Percentiles rank a stretch among this genome's conserved stretches.
phyloP scores from a whole-genome alignment of 768 basidiomycete genomes.

The Rhizopogon sp. region DNA sequence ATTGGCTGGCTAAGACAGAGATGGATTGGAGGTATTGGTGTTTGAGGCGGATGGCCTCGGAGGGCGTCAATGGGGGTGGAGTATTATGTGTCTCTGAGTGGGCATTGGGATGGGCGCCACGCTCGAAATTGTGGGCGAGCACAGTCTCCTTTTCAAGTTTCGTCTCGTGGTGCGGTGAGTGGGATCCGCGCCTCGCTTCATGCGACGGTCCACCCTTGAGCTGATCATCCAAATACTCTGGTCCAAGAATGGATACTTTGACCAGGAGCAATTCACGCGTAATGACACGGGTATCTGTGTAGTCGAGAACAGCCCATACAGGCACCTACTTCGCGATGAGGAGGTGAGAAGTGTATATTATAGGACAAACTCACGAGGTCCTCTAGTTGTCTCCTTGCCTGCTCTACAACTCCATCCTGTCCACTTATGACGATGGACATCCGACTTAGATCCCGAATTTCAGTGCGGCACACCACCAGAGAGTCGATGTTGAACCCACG shows the following conservation, averaged over 20 bases:
- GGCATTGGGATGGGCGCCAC: conserved; percentile 37
- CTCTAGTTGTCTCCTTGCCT: conserved; percentile 92
- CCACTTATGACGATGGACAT: conserved; percentile 98
- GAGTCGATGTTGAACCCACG: conserved; percentile 99
- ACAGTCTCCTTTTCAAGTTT: conserved; percentile 69
- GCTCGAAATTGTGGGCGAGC: conserved; percentile 78
- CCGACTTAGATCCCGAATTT: conserved; percentile 92
- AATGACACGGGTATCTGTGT: conserved; percentile 89
- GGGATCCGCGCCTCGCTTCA: conserved; percentile 51
- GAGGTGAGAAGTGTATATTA: not conserved
- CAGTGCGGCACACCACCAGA: conserved; percentile 95
- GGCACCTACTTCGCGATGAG: conserved; percentile 63
- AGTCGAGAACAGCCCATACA: conserved; percentile 98
- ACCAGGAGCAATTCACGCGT: conserved; percentile 91
- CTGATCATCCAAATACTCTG: conserved; percentile 94
- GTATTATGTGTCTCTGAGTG: conserved; percentile 11
- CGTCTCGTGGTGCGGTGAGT: conserved; percentile 25
- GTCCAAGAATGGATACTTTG: conserved; percentile 95
- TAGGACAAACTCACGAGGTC: conserved; percentile 67
- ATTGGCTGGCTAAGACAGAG: conserved; percentile 77
- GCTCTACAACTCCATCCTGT: conserved; percentile 97
- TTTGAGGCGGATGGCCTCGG: conserved; percentile 83
- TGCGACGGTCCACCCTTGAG: conserved; percentile 81
- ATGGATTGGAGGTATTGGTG: conserved; percentile 90
- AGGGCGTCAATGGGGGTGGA: conserved; percentile 57